Percentiles rank a stretch among this genome's conserved stretches.
Evolutionary conservation across 2,329 filamentous ascomycete genomes (phyloP).

Genomic region (Chalaropsis ovoidea): DNA sequence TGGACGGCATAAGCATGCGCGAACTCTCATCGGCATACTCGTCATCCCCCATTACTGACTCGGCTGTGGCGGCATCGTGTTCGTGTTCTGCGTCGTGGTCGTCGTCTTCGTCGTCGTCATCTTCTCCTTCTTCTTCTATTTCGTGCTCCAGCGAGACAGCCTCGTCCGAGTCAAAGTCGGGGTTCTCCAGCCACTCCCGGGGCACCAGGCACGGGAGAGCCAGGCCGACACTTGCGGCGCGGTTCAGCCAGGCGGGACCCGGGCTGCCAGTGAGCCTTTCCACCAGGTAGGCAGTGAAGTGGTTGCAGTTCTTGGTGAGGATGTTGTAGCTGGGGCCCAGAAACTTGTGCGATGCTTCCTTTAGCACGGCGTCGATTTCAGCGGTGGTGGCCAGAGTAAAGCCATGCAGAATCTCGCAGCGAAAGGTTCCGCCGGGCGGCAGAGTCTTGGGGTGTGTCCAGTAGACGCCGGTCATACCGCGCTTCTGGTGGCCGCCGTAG

Average conservation of each 20-base stretch:
- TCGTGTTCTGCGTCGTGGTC: slow-evolving; percentile 47
- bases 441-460: slow-evolving; percentile 64
- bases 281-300: slow-evolving; percentile 72
- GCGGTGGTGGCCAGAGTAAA: slow-evolving; percentile 59
- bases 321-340: slow-evolving; percentile 70
- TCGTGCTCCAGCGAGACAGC: slow-evolving; percentile 61
- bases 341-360: slow-evolving; percentile 59
- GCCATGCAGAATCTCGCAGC: slow-evolving; percentile 64
- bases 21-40: slow-evolving; percentile 32
- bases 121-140: slow-evolving; percentile 58
- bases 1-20: slow-evolving; percentile 27
- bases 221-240: slow-evolving; percentile 72
- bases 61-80: slow-evolving; percentile 38
- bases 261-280: slow-evolving; percentile 58
- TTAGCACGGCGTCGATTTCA: slow-evolving; percentile 63
- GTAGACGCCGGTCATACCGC: slow-evolving; percentile 66
- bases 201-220: slow-evolving; percentile 75
- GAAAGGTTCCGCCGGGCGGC: slow-evolving; percentile 69
- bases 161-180: slow-evolving; percentile 63
- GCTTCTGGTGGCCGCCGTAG: slow-evolving; percentile 69
- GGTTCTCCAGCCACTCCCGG: slow-evolving; percentile 68
- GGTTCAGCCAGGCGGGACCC: slow-evolving; percentile 68
- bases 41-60: slow-evolving; percentile 49
- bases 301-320: slow-evolving; percentile 77
- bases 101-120: slow-evolving; percentile 59